Evolutionary conservation across 2,329 filamentous ascomycete genomes (phyloP).

Genomic region (Phoma sp.): DNA sequence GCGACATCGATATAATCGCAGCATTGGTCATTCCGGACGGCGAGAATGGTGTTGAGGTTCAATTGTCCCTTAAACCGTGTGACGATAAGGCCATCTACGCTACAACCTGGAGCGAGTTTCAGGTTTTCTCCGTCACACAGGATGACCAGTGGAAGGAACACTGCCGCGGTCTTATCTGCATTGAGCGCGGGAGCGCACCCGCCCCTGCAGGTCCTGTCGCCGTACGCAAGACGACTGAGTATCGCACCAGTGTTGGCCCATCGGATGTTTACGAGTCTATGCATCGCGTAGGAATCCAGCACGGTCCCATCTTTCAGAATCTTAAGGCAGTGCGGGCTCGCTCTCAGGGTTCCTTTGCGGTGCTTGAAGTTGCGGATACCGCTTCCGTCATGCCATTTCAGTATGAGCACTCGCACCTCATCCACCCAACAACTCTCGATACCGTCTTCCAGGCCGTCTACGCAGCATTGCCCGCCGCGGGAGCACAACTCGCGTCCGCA

Average conservation of each 20-base stretch:
- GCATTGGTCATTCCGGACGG: constrained; percentile 33
- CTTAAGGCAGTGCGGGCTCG: neutral
- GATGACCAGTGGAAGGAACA: constrained; percentile 23
- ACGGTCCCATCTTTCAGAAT: constrained; percentile 5
- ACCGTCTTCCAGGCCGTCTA: constrained; percentile 15
- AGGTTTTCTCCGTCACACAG: constrained; percentile 22
- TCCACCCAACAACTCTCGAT: constrained; percentile 21
- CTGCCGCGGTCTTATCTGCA: constrained; percentile 20
- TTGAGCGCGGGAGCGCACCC: neutral
- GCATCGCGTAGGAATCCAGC: constrained; percentile 6
- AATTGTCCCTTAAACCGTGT: constrained; percentile 22
- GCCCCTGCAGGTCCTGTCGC: neutral
- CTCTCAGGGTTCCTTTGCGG: neutral
- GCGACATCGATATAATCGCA: constrained; percentile 25
- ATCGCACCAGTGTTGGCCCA: neutral
- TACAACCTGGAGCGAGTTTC: constrained; percentile 23
- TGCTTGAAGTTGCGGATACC: neutral
- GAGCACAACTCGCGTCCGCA: constrained; percentile 4
- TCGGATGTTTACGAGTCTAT: constrained; percentile 2
- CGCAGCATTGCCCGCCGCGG: constrained; percentile 4
- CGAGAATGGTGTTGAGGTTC: constrained; percentile 32
- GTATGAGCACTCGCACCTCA: constrained; percentile 4
- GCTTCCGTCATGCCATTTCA: constrained; percentile 1
- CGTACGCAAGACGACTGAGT: neutral
- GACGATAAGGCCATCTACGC: constrained; percentile 5